Percentiles rank a stretch among this genome's conserved stretches.
Evolutionary conservation across 202 grass and related monocot genomes (phyloP).

Genomic region (Panicum hallii): DNA sequence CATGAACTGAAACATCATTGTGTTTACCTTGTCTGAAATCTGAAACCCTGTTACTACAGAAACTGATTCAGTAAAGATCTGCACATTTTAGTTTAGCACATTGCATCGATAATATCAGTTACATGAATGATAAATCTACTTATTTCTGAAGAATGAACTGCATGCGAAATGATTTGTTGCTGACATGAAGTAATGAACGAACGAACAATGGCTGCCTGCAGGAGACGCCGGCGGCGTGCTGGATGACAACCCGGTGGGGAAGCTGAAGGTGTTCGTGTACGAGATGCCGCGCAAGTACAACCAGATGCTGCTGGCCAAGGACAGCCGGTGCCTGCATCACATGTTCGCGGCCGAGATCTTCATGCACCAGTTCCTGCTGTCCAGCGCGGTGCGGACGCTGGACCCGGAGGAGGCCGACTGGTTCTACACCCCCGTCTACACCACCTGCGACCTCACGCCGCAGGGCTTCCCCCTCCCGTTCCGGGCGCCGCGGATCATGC

Average conservation of each 20-base stretch:
- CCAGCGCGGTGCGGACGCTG: conserved; percentile 67
- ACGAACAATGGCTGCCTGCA: conserved; percentile 8
- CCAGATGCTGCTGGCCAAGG: conserved; percentile 65
- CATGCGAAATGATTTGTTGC: too few relatives aligned
- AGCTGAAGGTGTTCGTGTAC: conserved; percentile 83
- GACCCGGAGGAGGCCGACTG: conserved; percentile 74
- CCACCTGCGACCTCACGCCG: conserved; percentile 76
- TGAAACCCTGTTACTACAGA: not conserved
- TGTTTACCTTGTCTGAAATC: not conserved
- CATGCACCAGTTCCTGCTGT: conserved; percentile 81
- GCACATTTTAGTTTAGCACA: not conserved
- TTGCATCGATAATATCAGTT: not conserved
- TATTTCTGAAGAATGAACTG: not conserved
- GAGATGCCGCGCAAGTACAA: conserved; percentile 84
- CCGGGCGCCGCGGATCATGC: conserved; percentile 78
- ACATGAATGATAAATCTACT: not conserved
- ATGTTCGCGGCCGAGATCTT: conserved; percentile 94
- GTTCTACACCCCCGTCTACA: conserved; percentile 85
- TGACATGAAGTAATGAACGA: conserved; percentile 3
- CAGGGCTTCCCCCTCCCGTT: conserved; percentile 74
- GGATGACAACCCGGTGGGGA: conserved; percentile 74
- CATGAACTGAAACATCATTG: not conserved
- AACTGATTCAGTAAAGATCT: not conserved
- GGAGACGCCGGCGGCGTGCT: conserved; percentile 67
- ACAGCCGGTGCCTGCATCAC: conserved; percentile 68